Evolutionary conservation across 768 basidiomycete genomes (phyloP).

Genomic region (Agaricus subrufescens): DNA sequence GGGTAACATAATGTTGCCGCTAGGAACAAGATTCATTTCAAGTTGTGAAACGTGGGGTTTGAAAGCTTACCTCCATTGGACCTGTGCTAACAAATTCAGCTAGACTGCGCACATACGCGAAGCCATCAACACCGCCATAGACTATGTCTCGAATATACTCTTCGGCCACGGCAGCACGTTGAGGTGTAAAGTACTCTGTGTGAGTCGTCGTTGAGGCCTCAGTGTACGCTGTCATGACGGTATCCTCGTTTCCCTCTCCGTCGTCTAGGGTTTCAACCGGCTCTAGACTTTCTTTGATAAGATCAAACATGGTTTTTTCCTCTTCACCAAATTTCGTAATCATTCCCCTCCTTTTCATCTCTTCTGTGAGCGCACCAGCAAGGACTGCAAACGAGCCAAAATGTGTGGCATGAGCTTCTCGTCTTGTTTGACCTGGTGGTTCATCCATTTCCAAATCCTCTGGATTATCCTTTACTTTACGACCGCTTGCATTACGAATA

Average conservation of each 20-base stretch:
- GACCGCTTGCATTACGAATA: slow-evolving; percentile 42
- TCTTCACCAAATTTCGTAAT: slow-evolving; percentile 24
- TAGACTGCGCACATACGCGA: slow-evolving; percentile 72
- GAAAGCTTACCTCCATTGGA: slow-evolving; percentile 19
- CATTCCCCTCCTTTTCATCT: slow-evolving; percentile 31
- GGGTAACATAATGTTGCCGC: not conserved
- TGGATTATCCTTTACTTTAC: slow-evolving; percentile 51
- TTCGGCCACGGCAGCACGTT: slow-evolving; percentile 51
- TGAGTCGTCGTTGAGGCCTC: slow-evolving; percentile 15
- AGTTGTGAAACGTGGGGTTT: slow-evolving; percentile 1
- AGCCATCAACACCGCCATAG: slow-evolving; percentile 73
- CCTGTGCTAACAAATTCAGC: slow-evolving; percentile 62
- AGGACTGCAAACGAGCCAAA: slow-evolving; percentile 60
- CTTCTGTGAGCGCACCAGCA: slow-evolving; percentile 40
- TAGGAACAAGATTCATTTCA: not conserved
- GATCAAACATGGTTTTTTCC: slow-evolving; percentile 25
- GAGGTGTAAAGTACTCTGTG: slow-evolving; percentile 44
- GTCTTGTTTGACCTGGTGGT: slow-evolving; percentile 42
- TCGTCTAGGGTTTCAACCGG: slow-evolving; percentile 20
- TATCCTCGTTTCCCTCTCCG: slow-evolving; percentile 11
- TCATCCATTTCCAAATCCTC: slow-evolving; percentile 36
- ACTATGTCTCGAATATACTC: slow-evolving; percentile 70
- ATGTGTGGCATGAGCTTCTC: slow-evolving; percentile 52
- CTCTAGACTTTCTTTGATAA: slow-evolving; percentile 35
- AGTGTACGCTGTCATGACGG: slow-evolving; percentile 12